Conservation (phyloP, 1,139 yeast genomes). For the Magnusiomyces tetraspermus region DNA sequence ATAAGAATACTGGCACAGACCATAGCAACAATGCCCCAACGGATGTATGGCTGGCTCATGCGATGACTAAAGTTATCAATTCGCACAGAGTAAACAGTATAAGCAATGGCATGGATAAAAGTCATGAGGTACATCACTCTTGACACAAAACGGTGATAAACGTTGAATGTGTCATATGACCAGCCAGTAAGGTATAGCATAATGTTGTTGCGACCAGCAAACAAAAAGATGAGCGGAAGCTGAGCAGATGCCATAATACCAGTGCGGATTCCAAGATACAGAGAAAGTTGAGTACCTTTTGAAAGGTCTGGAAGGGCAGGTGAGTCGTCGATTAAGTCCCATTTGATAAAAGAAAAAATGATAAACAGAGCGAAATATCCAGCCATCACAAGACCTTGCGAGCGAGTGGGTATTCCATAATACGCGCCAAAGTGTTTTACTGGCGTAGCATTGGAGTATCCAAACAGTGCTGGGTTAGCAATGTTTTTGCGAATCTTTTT, state of each 20-base stretch:
- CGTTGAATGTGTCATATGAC: constrained; percentile 49
- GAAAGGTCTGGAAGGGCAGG: constrained; percentile 28
- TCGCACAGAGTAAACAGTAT: constrained; percentile 20
- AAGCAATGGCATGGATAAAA: constrained; percentile 31
- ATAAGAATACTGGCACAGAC: constrained; percentile 36
- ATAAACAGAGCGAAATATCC: constrained; percentile 38
- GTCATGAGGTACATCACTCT: constrained; percentile 44
- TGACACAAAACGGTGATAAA: constrained; percentile 54
- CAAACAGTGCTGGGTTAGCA: constrained; percentile 11
- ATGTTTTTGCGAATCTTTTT: constrained; percentile 2
- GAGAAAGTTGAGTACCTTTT: constrained; percentile 35
- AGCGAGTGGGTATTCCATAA: constrained; percentile 45
- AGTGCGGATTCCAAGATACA: constrained; percentile 52
- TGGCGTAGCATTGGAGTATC: constrained; percentile 9
- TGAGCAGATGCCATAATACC: constrained; percentile 37
- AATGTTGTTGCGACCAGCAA: constrained; percentile 57
- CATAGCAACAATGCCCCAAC: constrained; percentile 47
- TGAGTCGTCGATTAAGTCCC: constrained; percentile 34
- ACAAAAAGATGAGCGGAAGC: constrained; percentile 43
- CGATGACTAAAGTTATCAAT: neutral
- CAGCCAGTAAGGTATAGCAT: constrained; percentile 49
- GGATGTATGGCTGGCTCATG: neutral
- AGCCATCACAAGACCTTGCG: constrained; percentile 42
- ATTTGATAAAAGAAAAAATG: constrained; percentile 35
- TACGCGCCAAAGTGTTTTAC: neutral